A percentile compares a stretch with the other conserved stretches of the same genome.
Conservation (phyloP, 345 rosid genomes). For the Mercurialis annua region DNA sequence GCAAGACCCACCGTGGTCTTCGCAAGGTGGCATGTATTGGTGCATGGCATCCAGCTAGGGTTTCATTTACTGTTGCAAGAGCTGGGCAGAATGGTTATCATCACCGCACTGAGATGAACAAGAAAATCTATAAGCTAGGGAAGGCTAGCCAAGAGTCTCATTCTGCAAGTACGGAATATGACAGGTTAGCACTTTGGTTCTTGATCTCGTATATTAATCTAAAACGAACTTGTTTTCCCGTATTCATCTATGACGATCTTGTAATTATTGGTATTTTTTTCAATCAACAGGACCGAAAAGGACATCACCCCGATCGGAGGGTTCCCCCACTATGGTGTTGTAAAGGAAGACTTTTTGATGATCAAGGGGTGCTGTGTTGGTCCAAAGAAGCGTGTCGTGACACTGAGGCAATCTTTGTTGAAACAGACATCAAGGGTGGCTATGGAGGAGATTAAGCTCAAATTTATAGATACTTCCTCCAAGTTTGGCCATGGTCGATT, state of each 20-base stretch:
- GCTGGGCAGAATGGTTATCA: constrained; percentile 96
- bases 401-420: constrained; percentile 62
- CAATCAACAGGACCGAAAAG: constrained; percentile 63
- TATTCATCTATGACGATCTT: too few relatives aligned
- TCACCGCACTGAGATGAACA: constrained; percentile 89
- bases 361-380: constrained; percentile 83
- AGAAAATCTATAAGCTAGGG: constrained; percentile 78
- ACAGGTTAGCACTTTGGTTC: constrained; percentile 40
- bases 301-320: constrained; percentile 80
- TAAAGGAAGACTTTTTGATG: constrained; percentile 68
- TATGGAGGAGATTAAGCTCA: constrained; percentile 59
- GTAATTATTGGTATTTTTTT: background rate
- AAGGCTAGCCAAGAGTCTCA: constrained; percentile 66
- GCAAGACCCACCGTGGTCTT: constrained; percentile 88
- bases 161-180: constrained; percentile 69
- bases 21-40: constrained; percentile 96
- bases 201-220: too few relatives aligned
- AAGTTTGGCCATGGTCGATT: constrained; percentile 69
- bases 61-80: constrained; percentile 84
- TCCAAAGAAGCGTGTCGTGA: constrained; percentile 88
- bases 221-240: background rate
- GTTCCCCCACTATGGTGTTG: constrained; percentile 78
- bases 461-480: constrained; percentile 75
- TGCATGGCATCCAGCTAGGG: constrained; percentile 96
- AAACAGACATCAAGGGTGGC: constrained; percentile 72